phyloP scores from a whole-genome alignment of 2,329 filamentous ascomycete genomes.

The Dactylella cylindrospora region DNA sequence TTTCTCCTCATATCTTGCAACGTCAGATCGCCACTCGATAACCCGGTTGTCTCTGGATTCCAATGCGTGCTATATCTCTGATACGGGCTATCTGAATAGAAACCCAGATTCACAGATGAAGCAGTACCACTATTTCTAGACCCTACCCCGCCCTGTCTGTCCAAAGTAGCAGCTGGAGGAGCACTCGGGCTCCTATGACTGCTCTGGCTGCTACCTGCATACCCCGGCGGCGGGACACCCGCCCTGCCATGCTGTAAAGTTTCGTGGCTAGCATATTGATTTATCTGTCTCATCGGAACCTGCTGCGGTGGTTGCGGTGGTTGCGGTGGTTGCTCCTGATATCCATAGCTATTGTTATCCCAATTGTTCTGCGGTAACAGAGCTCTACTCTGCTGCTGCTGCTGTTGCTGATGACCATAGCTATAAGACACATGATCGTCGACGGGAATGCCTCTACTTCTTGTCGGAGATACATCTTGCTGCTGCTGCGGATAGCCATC shows the following conservation, averaged over 20 bases:
- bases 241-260: constrained; percentile 21
- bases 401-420: constrained; percentile 12
- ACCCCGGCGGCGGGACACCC: no score
- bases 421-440: constrained; percentile 18
- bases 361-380: constrained; percentile 4
- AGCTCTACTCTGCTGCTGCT: constrained; percentile 13
- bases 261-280: constrained; percentile 28
- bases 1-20: constrained; percentile 40
- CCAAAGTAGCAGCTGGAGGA: constrained; percentile 10
- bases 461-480: constrained; percentile 21
- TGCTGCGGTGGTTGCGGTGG: neutral
- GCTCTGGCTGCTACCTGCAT: no score
- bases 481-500: constrained; percentile 7
- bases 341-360: no score
- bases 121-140: constrained; percentile 31
- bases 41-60: constrained; percentile 45
- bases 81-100: constrained; percentile 48
- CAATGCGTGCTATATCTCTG: constrained; percentile 48
- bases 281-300: constrained; percentile 28
- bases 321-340: neutral
- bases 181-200: constrained; percentile 7
- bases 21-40: constrained; percentile 33
- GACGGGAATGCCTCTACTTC: constrained; percentile 26
- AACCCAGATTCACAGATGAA: constrained; percentile 40
- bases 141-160: constrained; percentile 17